A percentile compares a stretch with the other conserved stretches of the same genome.
These are phyloP conservation scores for Ophiobolus disseminans DNA, from an alignment of 2,329 filamentous ascomycete genomes.

Conservation along the genomic window DNA sequence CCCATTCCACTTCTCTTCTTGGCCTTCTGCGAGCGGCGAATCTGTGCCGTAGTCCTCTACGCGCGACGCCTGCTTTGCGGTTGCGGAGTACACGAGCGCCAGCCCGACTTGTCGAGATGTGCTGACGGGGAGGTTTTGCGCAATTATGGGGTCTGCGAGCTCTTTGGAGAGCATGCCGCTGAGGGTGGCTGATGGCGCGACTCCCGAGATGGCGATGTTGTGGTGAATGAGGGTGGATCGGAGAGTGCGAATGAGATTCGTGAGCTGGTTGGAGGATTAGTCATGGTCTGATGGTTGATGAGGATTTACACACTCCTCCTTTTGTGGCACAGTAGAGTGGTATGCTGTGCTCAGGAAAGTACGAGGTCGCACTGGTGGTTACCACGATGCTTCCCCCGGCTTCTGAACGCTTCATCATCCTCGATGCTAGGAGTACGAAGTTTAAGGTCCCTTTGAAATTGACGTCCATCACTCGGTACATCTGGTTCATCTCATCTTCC, in stretches of 20 bases:
- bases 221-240: slow-evolving; percentile 30
- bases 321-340: slow-evolving; percentile 44
- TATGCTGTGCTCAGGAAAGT: slow-evolving; percentile 47
- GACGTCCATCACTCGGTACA: slow-evolving; percentile 42
- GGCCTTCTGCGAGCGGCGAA: slow-evolving; percentile 3
- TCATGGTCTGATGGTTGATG: no score
- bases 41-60: slow-evolving; percentile 52
- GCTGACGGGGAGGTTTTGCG: slow-evolving; percentile 44
- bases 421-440: slow-evolving; percentile 44
- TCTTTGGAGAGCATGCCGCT: slow-evolving; percentile 40
- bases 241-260: slow-evolving; percentile 45
- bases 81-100: slow-evolving; percentile 50
- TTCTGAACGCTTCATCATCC: slow-evolving; percentile 28
- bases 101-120: slow-evolving; percentile 43
- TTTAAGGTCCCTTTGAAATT: slow-evolving; percentile 45
- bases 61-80: slow-evolving; percentile 35
- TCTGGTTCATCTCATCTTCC: no score
- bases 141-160: slow-evolving; percentile 41
- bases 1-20: slow-evolving; percentile 51
- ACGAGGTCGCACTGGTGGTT: slow-evolving; percentile 48
- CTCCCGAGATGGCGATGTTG: slow-evolving; percentile 49
- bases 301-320: no score
- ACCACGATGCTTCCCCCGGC: slow-evolving; percentile 48
- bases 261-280: no score
- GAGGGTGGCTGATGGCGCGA: slow-evolving; percentile 49